Percentiles rank a stretch among this genome's conserved stretches.
These are phyloP conservation scores for Mycena sp. DNA, from an alignment of 1,284 basidiomycete genomes.

Conservation along the genomic window DNA sequence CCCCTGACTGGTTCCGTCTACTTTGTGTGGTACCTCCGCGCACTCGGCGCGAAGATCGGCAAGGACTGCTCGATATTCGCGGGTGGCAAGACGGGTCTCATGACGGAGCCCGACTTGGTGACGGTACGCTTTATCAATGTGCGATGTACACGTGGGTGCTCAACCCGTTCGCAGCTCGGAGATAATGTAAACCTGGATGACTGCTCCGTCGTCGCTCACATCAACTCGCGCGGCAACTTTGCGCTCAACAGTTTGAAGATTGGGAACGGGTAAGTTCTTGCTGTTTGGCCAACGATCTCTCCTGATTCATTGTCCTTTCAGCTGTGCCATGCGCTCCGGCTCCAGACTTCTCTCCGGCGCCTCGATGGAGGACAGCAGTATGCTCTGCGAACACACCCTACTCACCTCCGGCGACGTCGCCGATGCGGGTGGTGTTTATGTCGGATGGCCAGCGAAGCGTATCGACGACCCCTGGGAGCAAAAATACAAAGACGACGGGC, in stretches of 20 bases:
- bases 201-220: conserved; percentile 56
- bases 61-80: conserved; percentile 50
- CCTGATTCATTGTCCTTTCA: conserved; percentile 20
- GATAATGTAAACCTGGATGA: conserved; percentile 52
- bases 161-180: conserved; percentile 42
- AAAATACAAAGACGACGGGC: conserved; percentile 21
- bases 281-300: not conserved
- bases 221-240: conserved; percentile 56
- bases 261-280: conserved; percentile 44
- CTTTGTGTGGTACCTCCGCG: conserved; percentile 54
- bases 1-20: conserved; percentile 51
- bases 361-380: conserved; percentile 57
- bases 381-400: conserved; percentile 58
- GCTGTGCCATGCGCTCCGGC: conserved; percentile 53
- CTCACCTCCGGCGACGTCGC: conserved; percentile 58
- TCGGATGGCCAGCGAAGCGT: conserved; percentile 53
- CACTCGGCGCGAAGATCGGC: conserved; percentile 54
- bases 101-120: conserved; percentile 57
- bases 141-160: not conserved
- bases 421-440: conserved; percentile 50
- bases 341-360: conserved; percentile 59
- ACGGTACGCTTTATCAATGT: conserved; percentile 37
- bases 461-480: conserved; percentile 25
- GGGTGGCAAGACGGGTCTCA: conserved; percentile 49
- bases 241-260: conserved; percentile 53